Evolutionary conservation across 1,284 basidiomycete species (phyloP), one percentile per base, ranked within the genome.

Genomic region (Marasmius sp.): DNA sequence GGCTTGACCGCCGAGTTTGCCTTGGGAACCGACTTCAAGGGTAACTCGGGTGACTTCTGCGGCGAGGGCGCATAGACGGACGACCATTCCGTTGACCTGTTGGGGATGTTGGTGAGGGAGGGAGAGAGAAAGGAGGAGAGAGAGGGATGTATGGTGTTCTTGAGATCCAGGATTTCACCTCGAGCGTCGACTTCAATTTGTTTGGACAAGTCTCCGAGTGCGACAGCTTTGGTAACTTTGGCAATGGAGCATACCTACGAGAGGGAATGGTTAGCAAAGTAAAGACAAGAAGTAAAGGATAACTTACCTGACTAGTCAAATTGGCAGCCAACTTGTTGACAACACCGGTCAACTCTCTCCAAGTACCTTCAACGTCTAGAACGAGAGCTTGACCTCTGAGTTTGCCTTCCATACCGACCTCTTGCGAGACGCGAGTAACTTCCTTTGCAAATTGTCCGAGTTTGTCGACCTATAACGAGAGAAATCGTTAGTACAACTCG

Each of bases 31-130:
- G 74, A 97, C 95, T 81, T 97, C 94, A 56, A 95, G 81, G 3
- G 96, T 97, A 48, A 99, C 97, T 61, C 97, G 84, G 27, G 95
- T 97, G 62, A 99, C 97, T 79, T 99, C 97, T 33, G 94, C 94
- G 43, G 97, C 96, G 62, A 99, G 79, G 61, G 92, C 86, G 59
- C 62, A 22, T 82, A 66, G 95, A 74, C 79, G 68, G 50, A 81
- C 89, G 49, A 97, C 95, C 97, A 98, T 98, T 75, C 92, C 92
- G 73, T 99, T 99, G 74, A 99, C 95, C 41, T 45, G n/a, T 3
- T 3, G n/a, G n/a, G 43, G 4, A 6, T 3, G 6, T 45, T 45
- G 6, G 18, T 45, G 18, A 45, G 18, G 6, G 18, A 6, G 6
- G 3, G 14, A 3, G 3, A 18, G 12, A 3, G n/a, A 45, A 3